Base-by-base conservation (phyloP, 2,329 filamentous ascomycete genomes). In the Hymenoscyphus infarciens region DNA sequence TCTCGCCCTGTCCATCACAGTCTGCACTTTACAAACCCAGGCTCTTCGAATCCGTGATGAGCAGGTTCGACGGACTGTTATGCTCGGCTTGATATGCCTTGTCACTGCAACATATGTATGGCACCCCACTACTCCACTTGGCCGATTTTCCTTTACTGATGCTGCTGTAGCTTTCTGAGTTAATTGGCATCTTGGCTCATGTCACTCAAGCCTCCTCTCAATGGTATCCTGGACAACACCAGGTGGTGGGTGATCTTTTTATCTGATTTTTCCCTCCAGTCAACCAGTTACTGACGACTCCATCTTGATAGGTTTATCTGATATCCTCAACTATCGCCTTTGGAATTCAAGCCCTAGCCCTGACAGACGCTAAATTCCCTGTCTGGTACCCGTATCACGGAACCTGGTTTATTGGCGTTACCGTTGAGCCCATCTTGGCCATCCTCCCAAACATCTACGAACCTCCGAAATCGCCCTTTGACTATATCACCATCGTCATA, bases 321-420 rank as follows among this genome's bases (percentile, higher is more conserved):
- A 75, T 90, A 29, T 83, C 86, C 1, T 88, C 85, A 61, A 78
- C 86, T 55, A 75, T 90, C 31, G 78, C 85, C n/a, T 91, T 87
- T 73, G 82, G 84, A 3, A 80, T 87, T 15, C 79, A 88, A 67
- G 76, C 86, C 63, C 78, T 82, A 49, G 80, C 79, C 22, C 77
- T 89, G 15, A 75, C 79, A 2, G 82, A 84, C 59, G 76, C 78
- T 19, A 72, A 77, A 33, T 77, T 79, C 59, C 78, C 81, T 2
- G 79, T 85, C 10, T 87, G 85, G 80, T 85, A 87, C 67, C 85
- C 87, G 0, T 86, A 85, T 65, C 82, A 83, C 66, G 87, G 85
- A 19, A 83, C 84, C 13, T 89, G 87, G 80, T 67, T 83, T 33
- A 73, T 89, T 16, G 83, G 83, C 15, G 74, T 88, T 7, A 68